Evolutionary conservation across 331 rosid species (phyloP), one percentile per base, ranked within the genome.

Genomic region (Acacia concinna): DNA sequence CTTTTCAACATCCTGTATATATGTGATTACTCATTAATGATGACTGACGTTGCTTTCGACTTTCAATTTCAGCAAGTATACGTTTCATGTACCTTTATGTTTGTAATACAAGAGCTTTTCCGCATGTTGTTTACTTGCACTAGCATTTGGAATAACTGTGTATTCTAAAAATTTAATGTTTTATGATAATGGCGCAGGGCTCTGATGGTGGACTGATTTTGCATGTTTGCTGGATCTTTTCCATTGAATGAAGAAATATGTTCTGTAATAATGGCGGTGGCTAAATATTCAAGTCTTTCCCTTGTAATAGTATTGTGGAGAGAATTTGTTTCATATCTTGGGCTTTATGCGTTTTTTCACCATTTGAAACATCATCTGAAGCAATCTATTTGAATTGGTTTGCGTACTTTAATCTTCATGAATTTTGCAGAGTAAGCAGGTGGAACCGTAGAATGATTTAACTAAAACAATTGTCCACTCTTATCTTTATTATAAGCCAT

Each of bases 141-240:
- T 13, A 62, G 46, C 71, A 10, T 70, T 68, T 69, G 60, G 34
- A 70, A 43, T 41, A 81, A 44, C 30, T 3, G 3, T 34, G 35
- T 75, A 12, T 64, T 44, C 57, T 82, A 63, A 81, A 71, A n/a
- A 44, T 77, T 72, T 57, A 59, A 0, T 5, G 34, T 68, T 80
- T 74, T n/a, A 56, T 56, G 31, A 28, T 74, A 18, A 68, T 69
- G 73, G 46, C 76, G 69, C 88, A 85, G 88, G 83, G 32, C 54
- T 71, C 27, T 66, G 12, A 23, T 28, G 78, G 69, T 73, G 69
- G 41, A 83, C 64, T 68, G 83, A 32, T 41, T 76, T 59, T 77
- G 80, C 77, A 49, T 49, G 73, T 49, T 60, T 23, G 76, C 79
- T 47, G 38, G 73, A 57, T 68, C 79, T 60, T 70, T 66, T 46